Percentiles rank a stretch among this genome's conserved stretches.
These are phyloP conservation scores for Chlamydomonas sp. DNA, from an alignment of 139 green algal genomes.

Conservation along the genomic window DNA sequence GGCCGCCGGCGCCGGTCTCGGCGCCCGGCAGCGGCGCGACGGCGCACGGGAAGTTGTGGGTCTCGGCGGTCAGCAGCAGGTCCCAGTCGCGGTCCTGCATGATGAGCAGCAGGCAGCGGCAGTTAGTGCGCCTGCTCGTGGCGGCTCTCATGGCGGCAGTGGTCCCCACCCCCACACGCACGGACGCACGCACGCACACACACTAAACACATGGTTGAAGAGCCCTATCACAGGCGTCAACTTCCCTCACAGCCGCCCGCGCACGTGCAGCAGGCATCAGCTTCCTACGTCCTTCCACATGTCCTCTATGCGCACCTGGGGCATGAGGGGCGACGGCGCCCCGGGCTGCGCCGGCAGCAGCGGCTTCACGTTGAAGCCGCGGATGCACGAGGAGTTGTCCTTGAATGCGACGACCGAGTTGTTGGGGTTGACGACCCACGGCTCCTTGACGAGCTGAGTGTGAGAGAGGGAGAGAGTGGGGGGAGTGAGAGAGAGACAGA, in stretches of 20 bases:
- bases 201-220: too few relatives aligned
- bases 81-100: constrained; percentile 75
- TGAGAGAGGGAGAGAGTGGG: too few relatives aligned
- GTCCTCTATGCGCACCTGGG: constrained; percentile 73
- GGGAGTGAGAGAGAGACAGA: too few relatives aligned
- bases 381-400: constrained; percentile 96
- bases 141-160: not conserved
- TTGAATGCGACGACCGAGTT: constrained; percentile 98
- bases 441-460: constrained; percentile 35
- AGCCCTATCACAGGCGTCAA: too few relatives aligned
- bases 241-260: constrained; percentile 86
- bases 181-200: too few relatives aligned
- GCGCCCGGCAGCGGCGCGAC: constrained; percentile 89
- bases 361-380: constrained; percentile 48
- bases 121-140: too few relatives aligned
- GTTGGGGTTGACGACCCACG: constrained; percentile 53
- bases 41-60: constrained; percentile 99
- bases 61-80: constrained; percentile 97
- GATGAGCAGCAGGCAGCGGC: constrained; percentile 50
- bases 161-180: too few relatives aligned
- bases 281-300: constrained; percentile 97
- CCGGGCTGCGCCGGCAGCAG: constrained; percentile 75
- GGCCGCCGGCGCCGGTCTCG: constrained; percentile 91
- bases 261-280: constrained; percentile 98
- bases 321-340: constrained; percentile 54